Evolutionary conservation across 768 basidiomycete genomes (phyloP), one percentile per base, ranked within the genome.

Genomic region (Pleurotus eryngii): DNA sequence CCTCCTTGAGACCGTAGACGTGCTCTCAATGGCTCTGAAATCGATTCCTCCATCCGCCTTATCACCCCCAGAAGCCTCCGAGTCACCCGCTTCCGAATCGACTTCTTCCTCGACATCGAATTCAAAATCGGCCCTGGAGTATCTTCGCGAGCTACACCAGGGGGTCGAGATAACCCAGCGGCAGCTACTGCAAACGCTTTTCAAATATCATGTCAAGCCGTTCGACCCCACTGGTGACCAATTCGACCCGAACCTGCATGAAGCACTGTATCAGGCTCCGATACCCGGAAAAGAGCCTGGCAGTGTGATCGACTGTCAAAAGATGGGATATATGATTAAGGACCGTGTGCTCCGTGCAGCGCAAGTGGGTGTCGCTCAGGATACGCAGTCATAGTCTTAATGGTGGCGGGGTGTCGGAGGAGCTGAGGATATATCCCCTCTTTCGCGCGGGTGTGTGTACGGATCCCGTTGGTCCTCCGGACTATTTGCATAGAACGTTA

Each of bases 211-310:
- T 59, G 85, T 98, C 70, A 92, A 88, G 58, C 85, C 90, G 1
- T 97, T 94, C 65, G 93, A 97, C 69, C 92, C 95, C 12, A 87
- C 84, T 0, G 96, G 96, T 43, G 93, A 96, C 72, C 79, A 78
- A 62, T 99, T 99, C 65, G 95, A 99, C 72, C 96, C 97, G 14
- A 98, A 98, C 72, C 74, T 77, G 30, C 96, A 98, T 66, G 97
- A 99, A 74, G 97, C 97, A 9, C 79, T 97, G 24, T 98, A 92
- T 74, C 93, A 95, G 74, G 91, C 84, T 22, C 94, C 95, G 18
- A 80, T 95, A 61, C 89, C 92, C n/a, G 90, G 82, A 12, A 92
- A 91, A 74, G 86, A 89, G 69, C 85, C 93, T 1, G 96, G 96
- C 12, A 88, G 89, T 2, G 88, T 98, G 35, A 81, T 97, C 46